These are phyloP conservation scores for Zelonia costaricensis DNA, from an alignment of 208 protist species.

Conservation along the genomic window DNA sequence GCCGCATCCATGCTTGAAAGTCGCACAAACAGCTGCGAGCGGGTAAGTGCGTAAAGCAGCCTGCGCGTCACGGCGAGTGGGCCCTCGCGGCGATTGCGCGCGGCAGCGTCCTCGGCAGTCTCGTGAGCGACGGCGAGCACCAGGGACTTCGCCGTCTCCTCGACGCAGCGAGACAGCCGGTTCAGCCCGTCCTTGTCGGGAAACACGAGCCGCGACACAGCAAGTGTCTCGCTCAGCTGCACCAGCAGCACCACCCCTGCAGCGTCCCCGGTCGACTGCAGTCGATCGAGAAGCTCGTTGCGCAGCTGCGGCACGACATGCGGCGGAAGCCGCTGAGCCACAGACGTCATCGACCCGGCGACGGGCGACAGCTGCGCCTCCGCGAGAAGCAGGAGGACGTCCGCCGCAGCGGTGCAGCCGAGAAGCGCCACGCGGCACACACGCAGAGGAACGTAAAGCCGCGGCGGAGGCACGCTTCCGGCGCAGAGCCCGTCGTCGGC, in stretches of 20 bases:
- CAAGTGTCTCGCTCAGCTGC: not conserved
- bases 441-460: conserved; percentile 1
- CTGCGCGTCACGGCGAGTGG: not conserved
- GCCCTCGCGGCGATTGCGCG: not conserved
- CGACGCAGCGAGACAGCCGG: conserved; percentile 3
- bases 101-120: not conserved
- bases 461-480: not conserved
- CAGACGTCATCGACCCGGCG: no score
- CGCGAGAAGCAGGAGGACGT: conserved; percentile 12
- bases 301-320: not conserved
- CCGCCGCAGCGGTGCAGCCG: conserved; percentile 1
- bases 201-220: conserved; percentile 13
- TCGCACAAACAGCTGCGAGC: conserved; percentile 10
- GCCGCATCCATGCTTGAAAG: not conserved
- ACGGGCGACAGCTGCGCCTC: conserved; percentile 4
- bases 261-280: not conserved
- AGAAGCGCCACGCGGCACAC: not conserved
- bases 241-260: conserved; percentile 14
- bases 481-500: not conserved
- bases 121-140: not conserved
- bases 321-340: not conserved
- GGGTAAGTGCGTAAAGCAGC: conserved; percentile 6
- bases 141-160: not conserved
- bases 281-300: not conserved
- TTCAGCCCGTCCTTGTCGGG: not conserved